Conservation (phyloP, 2,329 filamentous ascomycete genomes). For the Huntiella moniliformis region DNA sequence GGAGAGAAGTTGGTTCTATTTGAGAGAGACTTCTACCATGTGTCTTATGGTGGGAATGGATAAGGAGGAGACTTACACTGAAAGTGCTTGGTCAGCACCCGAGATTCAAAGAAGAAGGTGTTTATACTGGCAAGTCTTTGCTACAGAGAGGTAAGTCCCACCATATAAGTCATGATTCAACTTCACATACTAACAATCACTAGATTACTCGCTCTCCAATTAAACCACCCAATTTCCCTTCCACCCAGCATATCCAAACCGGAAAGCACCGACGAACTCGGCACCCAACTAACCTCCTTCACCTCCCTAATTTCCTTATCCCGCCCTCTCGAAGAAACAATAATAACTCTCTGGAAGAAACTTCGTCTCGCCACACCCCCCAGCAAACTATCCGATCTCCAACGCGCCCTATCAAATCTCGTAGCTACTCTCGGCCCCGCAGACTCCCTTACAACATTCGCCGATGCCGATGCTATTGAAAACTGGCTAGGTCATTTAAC, state of each 20-base stretch:
- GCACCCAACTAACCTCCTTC: conserved; percentile 8
- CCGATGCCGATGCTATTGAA: conserved; percentile 39
- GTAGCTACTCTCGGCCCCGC: conserved; percentile 16
- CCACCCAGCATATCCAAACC: conserved; percentile 41
- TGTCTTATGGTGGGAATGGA: conserved; percentile 40
- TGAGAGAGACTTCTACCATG: conserved; percentile 59
- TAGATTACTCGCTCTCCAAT: conserved; percentile 52
- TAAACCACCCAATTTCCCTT: conserved; percentile 49
- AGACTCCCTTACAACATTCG: conserved; percentile 16
- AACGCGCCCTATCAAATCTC: conserved; percentile 6
- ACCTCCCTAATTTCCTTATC: conserved; percentile 39
- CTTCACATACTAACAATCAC: neutral
- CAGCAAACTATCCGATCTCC: conserved; percentile 41
- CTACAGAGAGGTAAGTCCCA: conserved; percentile 44
- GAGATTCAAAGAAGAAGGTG: conserved; percentile 46
- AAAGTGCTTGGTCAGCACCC: conserved; percentile 31
- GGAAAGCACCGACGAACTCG: conserved; percentile 9
- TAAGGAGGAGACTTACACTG: conserved; percentile 40
- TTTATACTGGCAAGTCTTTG: conserved; percentile 55
- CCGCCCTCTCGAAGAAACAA: conserved; percentile 37
- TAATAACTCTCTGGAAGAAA: conserved; percentile 35
- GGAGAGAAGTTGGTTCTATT: conserved; percentile 59
- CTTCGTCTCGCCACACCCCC: conserved; percentile 43
- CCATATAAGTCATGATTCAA: neutral
- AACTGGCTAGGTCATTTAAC: conserved; percentile 45